Evolutionary conservation across 148 eudicot species (phyloP).

Genomic region (Chenopodium formosanum): DNA sequence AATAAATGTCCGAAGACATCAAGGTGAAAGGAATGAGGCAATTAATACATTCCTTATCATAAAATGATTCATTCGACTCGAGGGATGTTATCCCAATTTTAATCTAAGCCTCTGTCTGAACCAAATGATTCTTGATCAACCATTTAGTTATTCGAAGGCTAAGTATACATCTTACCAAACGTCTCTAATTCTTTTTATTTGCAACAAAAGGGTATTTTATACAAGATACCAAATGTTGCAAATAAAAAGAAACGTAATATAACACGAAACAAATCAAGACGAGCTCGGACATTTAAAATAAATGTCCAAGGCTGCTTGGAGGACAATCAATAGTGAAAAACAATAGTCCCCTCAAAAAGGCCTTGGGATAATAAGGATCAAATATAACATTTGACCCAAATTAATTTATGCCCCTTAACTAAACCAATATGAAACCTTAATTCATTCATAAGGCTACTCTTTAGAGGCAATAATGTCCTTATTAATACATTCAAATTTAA

Average conservation of each 20-base stretch:
- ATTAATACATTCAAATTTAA: background rate
- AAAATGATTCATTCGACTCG: conserved; percentile 13
- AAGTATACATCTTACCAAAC: background rate
- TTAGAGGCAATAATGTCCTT: conserved; percentile 26
- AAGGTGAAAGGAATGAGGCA: conserved; percentile 25
- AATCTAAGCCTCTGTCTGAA: conserved; percentile 45
- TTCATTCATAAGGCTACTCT: conserved; percentile 32
- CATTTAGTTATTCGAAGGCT: conserved; percentile 38
- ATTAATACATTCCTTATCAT: conserved; percentile 22
- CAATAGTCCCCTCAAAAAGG: conserved; percentile 15
- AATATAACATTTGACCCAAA: conserved; percentile 20
- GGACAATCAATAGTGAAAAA: conserved; percentile 2
- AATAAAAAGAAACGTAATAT: no score
- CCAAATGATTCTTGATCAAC: conserved; percentile 8
- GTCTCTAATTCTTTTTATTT: no score
- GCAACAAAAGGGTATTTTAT: no score
- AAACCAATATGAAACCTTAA: conserved; percentile 27
- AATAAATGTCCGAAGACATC: conserved; percentile 26
- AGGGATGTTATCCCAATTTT: background rate
- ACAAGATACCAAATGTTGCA: no score
- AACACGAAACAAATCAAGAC: no score
- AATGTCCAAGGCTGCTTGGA: conserved; percentile 30
- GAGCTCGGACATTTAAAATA: background rate
- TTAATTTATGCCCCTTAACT: conserved; percentile 29
- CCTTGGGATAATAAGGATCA: conserved; percentile 17